Conservation (phyloP, 2,329 filamentous ascomycete species). For the Epichloe glyceriae region DNA sequence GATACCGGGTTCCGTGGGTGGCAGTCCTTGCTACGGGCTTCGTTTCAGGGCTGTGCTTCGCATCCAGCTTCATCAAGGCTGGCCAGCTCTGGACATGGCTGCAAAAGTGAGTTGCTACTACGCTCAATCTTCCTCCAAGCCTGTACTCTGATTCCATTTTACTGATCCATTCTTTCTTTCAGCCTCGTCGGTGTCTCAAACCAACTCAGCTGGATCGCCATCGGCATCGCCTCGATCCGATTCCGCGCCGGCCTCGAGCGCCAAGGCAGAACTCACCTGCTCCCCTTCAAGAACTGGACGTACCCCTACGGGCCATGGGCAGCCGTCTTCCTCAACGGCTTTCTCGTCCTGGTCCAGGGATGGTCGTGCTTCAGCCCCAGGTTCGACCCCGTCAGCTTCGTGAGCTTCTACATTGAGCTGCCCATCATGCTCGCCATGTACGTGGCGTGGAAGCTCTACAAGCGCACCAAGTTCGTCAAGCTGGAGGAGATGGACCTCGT, state of each 20-base stretch:
- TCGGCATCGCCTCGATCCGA: slow-evolving; percentile 50
- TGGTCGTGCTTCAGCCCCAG: slow-evolving; percentile 48
- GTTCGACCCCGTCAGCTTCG: slow-evolving; percentile 46
- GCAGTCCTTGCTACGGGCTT: slow-evolving; percentile 36
- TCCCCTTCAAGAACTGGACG: slow-evolving; percentile 55
- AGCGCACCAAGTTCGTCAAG: slow-evolving; percentile 45
- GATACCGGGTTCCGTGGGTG: slow-evolving; percentile 24
- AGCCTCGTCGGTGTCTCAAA: slow-evolving; percentile 54
- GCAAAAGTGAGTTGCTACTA: slow-evolving; percentile 36
- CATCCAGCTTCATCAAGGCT: slow-evolving; percentile 51
- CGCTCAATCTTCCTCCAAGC: not conserved
- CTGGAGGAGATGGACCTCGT: slow-evolving; percentile 50
- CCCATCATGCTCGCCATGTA: slow-evolving; percentile 51
- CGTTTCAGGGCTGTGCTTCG: slow-evolving; percentile 50
- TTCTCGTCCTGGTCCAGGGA: slow-evolving; percentile 51
- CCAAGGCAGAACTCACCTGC: slow-evolving; percentile 46
- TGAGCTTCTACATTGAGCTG: slow-evolving; percentile 51
- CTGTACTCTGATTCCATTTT: not conserved
- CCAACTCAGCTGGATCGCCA: slow-evolving; percentile 53
- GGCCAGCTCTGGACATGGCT: slow-evolving; percentile 54
- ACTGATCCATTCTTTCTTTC: not conserved
- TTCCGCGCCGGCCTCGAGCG: slow-evolving; percentile 44
- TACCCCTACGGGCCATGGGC: slow-evolving; percentile 49
- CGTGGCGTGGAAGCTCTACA: slow-evolving; percentile 56
- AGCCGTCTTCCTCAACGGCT: slow-evolving; percentile 41